These are phyloP conservation scores for Collariella sp. DNA, from an alignment of 495 filamentous ascomycete species.

Conservation along the genomic window DNA sequence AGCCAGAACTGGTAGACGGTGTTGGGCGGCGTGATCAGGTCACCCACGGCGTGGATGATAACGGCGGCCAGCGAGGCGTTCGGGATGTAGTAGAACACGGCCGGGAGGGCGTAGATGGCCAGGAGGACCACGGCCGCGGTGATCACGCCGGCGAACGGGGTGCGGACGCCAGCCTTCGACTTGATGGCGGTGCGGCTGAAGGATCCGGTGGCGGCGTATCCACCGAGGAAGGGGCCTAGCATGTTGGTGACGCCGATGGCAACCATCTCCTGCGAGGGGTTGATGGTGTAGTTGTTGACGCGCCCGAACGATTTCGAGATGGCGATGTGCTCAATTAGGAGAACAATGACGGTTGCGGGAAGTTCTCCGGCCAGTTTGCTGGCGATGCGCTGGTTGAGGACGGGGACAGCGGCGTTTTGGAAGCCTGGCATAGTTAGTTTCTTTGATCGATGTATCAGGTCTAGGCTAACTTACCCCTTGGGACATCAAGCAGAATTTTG, in stretches of 20 bases:
- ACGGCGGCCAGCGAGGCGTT: conserved; percentile 78
- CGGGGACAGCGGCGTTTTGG: conserved; percentile 68
- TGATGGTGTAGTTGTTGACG: conserved; percentile 96
- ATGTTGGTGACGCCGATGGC: conserved; percentile 91
- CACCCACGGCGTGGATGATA: conserved; percentile 95
- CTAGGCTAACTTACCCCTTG: conserved; percentile 47
- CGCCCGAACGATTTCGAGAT: conserved; percentile 97
- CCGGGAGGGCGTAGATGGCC: conserved; percentile 88
- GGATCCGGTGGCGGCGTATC: conserved; percentile 89
- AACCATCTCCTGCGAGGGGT: conserved; percentile 93
- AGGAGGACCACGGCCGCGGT: conserved; percentile 82
- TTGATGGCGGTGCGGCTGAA: conserved; percentile 98
- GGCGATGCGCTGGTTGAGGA: conserved; percentile 41
- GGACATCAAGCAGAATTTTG: conserved; percentile 65
- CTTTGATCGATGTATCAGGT: not conserved
- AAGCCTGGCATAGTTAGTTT: conserved; percentile 48
- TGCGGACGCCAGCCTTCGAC: conserved; percentile 92
- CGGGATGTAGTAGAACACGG: conserved; percentile 93
- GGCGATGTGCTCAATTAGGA: conserved; percentile 94
- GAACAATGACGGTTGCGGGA: conserved; percentile 63
- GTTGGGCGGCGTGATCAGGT: conserved; percentile 89
- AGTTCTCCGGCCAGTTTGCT: conserved; percentile 29
- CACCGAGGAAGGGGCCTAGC: conserved; percentile 88
- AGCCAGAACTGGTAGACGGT: conserved; percentile 95
- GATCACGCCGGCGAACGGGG: conserved; percentile 85